Evolutionary conservation across 163 green algal species (phyloP).

Genomic region (Volvox carteri): DNA sequence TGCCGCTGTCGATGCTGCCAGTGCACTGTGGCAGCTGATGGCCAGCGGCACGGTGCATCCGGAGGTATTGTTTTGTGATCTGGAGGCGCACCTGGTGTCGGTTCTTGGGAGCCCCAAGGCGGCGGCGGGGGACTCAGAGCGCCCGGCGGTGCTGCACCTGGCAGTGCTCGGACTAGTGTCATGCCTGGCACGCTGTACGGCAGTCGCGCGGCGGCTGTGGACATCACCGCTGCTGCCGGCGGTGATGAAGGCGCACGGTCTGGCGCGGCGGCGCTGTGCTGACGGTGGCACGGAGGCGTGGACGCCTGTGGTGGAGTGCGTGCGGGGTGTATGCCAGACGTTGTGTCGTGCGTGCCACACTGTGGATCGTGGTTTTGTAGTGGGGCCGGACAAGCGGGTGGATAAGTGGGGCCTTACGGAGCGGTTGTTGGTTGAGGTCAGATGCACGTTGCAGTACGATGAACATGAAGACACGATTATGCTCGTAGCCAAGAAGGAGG

Average conservation of each 20-base stretch:
- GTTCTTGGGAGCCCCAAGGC: neutral
- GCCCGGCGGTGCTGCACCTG: neutral
- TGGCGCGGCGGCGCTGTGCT: neutral
- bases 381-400: neutral
- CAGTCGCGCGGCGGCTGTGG: slow-evolving; percentile 24
- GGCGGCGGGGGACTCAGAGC: neutral
- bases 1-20: neutral
- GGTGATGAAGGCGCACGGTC: slow-evolving; percentile 16
- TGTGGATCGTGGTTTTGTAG: neutral
- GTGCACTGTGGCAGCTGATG: slow-evolving; percentile 51
- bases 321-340: slow-evolving; percentile 18
- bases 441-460: slow-evolving; percentile 32
- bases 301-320: neutral
- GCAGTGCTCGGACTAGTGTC: slow-evolving; percentile 33
- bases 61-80: neutral
- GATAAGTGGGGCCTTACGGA: slow-evolving; percentile 23
- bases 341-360: slow-evolving; percentile 31
- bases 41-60: slow-evolving; percentile 32
- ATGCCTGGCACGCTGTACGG: slow-evolving; percentile 7
- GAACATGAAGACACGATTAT: slow-evolving; percentile 12
- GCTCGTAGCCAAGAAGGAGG: slow-evolving; percentile 21
- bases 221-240: slow-evolving; percentile 15
- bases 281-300: neutral
- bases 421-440: slow-evolving; percentile 32
- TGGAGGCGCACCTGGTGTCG: neutral